Percentiles rank a stretch among this genome's conserved stretches.
Conservation (phyloP, 352 stramenopile genomes). For the Globisporangium ultimum region DNA sequence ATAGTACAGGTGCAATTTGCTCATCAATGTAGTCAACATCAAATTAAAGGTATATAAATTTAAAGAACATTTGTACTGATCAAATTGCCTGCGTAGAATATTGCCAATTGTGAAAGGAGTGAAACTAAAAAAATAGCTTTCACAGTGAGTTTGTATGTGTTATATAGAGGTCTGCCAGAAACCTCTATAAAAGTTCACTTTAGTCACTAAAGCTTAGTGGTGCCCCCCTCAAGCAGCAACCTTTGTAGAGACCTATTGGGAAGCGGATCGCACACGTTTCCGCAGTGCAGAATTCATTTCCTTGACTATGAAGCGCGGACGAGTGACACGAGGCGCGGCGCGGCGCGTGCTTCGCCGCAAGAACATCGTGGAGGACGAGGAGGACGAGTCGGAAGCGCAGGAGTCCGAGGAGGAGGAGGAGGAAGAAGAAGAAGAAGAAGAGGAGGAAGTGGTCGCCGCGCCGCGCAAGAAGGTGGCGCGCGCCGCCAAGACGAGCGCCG, state of each 20-base stretch:
- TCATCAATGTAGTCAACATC: too few species aligned
- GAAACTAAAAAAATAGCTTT: too few species aligned
- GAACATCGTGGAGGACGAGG: constrained; percentile 70
- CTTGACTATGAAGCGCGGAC: constrained; percentile 55
- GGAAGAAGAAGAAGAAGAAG: constrained; percentile 26
- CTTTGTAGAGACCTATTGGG: too few species aligned
- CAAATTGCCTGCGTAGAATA: too few species aligned
- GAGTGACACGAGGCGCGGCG: constrained; percentile 34
- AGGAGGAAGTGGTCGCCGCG: constrained; percentile 19
- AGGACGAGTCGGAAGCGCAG: constrained; percentile 20
- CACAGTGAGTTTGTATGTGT: too few species aligned
- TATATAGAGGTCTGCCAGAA: too few species aligned
- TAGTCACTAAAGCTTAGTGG: not conserved
- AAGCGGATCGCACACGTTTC: too few species aligned
- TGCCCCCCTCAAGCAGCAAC: not conserved
- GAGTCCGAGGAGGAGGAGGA: constrained; percentile 14
- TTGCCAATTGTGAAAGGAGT: too few species aligned
- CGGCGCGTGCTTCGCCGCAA: constrained; percentile 63
- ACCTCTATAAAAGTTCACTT: too few species aligned
- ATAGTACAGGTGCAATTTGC: too few species aligned
- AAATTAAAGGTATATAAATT: too few species aligned
- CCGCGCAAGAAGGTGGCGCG: constrained; percentile 33
- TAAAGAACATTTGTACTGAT: too few species aligned
- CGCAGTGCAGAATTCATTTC: not conserved
- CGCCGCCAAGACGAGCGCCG: constrained; percentile 24